These are phyloP conservation scores for Trichosporon sp. DNA, from an alignment of 1,284 basidiomycete genomes.

Conservation along the genomic window DNA sequence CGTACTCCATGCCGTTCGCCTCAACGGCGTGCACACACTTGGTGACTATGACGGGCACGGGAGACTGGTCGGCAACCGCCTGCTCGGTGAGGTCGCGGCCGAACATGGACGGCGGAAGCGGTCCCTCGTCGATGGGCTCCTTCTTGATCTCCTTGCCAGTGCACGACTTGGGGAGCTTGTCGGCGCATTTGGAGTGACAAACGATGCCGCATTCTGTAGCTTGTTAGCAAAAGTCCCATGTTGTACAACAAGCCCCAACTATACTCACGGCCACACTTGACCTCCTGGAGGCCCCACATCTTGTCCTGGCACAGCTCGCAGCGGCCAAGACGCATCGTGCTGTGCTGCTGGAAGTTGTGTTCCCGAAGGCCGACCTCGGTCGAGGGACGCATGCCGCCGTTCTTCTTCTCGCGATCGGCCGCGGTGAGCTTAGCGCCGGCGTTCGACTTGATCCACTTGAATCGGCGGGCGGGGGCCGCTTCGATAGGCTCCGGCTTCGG, in stretches of 20 bases:
- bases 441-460: slow-evolving; percentile 59
- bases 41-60: slow-evolving; percentile 85
- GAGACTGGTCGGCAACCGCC: slow-evolving; percentile 69
- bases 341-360: slow-evolving; percentile 88
- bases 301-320: slow-evolving; percentile 97
- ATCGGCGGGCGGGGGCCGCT: slow-evolving; percentile 58
- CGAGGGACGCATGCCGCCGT: slow-evolving; percentile 39
- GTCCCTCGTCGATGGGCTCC: slow-evolving; percentile 38
- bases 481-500: slow-evolving; percentile 58
- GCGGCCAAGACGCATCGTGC: slow-evolving; percentile 80
- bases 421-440: slow-evolving; percentile 2
- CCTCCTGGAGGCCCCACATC: slow-evolving; percentile 92
- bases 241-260: not conserved
- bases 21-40: slow-evolving; percentile 96
- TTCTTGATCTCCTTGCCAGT: slow-evolving; percentile 36
- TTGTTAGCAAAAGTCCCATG: not conserved
- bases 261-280: slow-evolving; percentile 77
- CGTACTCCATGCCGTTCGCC: slow-evolving; percentile 66
- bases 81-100: slow-evolving; percentile 85
- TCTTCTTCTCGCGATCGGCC: slow-evolving; percentile 25
- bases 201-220: slow-evolving; percentile 57
- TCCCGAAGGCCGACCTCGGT: slow-evolving; percentile 60
- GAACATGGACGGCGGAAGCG: slow-evolving; percentile 78
- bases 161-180: slow-evolving; percentile 55
- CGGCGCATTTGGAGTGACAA: slow-evolving; percentile 59